A percentile compares a stretch with the other conserved stretches of the same genome.
phyloP scores from a whole-genome alignment of 2,329 filamentous ascomycete species.

The Chrysoporthe cubensis region DNA sequence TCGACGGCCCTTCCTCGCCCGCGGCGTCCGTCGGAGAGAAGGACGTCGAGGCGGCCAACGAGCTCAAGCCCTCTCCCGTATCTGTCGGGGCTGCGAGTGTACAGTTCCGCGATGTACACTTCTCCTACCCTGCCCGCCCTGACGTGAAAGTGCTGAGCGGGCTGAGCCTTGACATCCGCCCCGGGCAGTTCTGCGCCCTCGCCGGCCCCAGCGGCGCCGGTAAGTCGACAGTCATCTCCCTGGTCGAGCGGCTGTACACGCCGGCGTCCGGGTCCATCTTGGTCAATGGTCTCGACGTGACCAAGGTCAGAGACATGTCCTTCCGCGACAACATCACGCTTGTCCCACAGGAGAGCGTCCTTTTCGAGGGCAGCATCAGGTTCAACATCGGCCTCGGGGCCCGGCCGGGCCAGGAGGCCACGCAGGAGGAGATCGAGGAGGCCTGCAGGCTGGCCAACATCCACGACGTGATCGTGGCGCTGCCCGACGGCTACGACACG shows the following conservation, averaged over 20 bases:
- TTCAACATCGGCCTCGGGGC: slow-evolving; percentile 48
- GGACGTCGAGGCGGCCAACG: slow-evolving; percentile 37
- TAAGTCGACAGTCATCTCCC: slow-evolving; percentile 51
- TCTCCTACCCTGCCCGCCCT: slow-evolving; percentile 64
- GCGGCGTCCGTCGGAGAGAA: slow-evolving; percentile 1
- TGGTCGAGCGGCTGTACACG: slow-evolving; percentile 58
- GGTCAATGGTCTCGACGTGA: slow-evolving; percentile 53
- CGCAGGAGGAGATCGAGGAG: slow-evolving; percentile 54
- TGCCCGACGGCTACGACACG: slow-evolving; percentile 63
- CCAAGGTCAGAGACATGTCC: slow-evolving; percentile 19
- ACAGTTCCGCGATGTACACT: slow-evolving; percentile 58
- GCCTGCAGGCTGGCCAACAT: slow-evolving; percentile 63
- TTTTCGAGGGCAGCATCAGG: slow-evolving; percentile 46
- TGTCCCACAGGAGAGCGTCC: slow-evolving; percentile 45
- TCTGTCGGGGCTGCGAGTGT: slow-evolving; percentile 37
- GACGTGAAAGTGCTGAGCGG: slow-evolving; percentile 52
- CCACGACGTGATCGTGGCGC: slow-evolving; percentile 57
- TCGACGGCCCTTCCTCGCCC: not conserved
- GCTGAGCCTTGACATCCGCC: slow-evolving; percentile 42
- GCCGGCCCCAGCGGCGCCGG: slow-evolving; percentile 52
- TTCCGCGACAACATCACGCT: slow-evolving; percentile 45
- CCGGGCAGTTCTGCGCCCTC: slow-evolving; percentile 46
- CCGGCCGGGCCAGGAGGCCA: slow-evolving; percentile 49
- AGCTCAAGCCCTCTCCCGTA: slow-evolving; percentile 28
- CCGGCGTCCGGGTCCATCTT: slow-evolving; percentile 53